Evolutionary conservation across 306 rosid genomes (phyloP), one percentile per base, ranked within the genome.

Genomic region (Ormosia semicastrata): DNA sequence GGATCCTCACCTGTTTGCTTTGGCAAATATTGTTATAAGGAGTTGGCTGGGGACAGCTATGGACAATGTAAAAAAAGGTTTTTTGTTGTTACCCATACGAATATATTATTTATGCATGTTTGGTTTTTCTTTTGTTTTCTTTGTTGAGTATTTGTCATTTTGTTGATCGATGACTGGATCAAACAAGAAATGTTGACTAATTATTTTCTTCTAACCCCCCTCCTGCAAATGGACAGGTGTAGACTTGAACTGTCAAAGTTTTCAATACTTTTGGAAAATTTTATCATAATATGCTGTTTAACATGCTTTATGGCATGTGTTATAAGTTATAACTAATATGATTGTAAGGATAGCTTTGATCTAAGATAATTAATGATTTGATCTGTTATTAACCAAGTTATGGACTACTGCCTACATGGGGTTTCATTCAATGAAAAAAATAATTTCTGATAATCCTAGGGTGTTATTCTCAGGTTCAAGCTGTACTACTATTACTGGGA

Each of bases 401-500:
- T 79, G 40, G 58, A 70, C 47, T 59, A 52, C 63, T 71, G 32
- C 69, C 76, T 66, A 9, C 59, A 32, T 72, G 24, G n/a, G 54
- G 44, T 82, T 83, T 64, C 49, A 58, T 53, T 54, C 50, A 52
- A 14, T 18, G 3, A 50, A 76, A 74, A 52, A 75, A 83, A 74
- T 43, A 6, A 70, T 40, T 46, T 83, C 66, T 84, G 49, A 60
- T 60, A 65, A 73, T 82, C 68, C 15, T 69, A 57, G 70, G 79
- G 62, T 87, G 69, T 77, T 73, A 73, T 68, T 78, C 58, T 78
- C 89, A 92, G 97, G 97, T 90, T 87, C 97, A 92, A 83, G 93
- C 94, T 58, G 97, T 92, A 58, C 85, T 92, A 13, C 75, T 90
- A 46, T 76, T 92, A 76, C 39, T 92, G 73, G 97, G 97, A 54